phyloP scores from a whole-genome alignment of 148 eudicot genomes.

The Persicaria tinctoria region DNA sequence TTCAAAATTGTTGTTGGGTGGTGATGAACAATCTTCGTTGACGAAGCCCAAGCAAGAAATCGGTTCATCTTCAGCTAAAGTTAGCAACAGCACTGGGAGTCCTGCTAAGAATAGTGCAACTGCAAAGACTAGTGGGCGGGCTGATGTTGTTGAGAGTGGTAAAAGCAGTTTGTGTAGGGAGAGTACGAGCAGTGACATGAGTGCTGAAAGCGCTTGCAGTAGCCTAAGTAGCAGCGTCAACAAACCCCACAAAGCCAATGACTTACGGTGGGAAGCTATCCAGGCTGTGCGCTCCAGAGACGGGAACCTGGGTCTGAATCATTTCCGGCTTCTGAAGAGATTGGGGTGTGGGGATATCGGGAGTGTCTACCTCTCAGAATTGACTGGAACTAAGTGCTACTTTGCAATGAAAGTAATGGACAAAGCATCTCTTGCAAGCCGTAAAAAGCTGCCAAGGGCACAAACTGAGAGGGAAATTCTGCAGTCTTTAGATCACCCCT shows the following conservation, averaged over 20 bases:
- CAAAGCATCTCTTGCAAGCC: constrained; percentile 72
- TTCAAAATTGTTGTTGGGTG: constrained; percentile 35
- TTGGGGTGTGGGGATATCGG: constrained; percentile 97
- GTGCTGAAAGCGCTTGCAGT: constrained; percentile 83
- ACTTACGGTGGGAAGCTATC: constrained; percentile 88
- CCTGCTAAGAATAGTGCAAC: constrained; percentile 56
- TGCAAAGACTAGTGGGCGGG: constrained; percentile 56
- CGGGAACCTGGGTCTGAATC: constrained; percentile 67
- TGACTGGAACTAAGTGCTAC: constrained; percentile 78
- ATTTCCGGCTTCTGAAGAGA: constrained; percentile 76
- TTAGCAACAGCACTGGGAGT: constrained; percentile 52
- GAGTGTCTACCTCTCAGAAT: constrained; percentile 83
- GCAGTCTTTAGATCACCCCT: constrained; percentile 88
- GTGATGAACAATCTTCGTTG: constrained; percentile 19
- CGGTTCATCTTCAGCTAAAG: constrained; percentile 41
- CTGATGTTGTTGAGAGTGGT: constrained; percentile 66
- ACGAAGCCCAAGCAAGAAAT: constrained; percentile 38
- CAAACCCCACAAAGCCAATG: constrained; percentile 87
- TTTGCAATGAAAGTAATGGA: constrained; percentile 98
- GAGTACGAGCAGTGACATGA: constrained; percentile 75
- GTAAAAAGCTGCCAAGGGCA: constrained; percentile 76
- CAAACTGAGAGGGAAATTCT: constrained; percentile 91
- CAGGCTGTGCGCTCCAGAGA: constrained; percentile 72
- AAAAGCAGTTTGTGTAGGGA: constrained; percentile 67
- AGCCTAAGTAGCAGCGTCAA: constrained; percentile 72